Percentiles rank a stretch among this genome's conserved stretches.
phyloP scores from a whole-genome alignment of 106 monocot genomes.

The Posidonia australis region DNA sequence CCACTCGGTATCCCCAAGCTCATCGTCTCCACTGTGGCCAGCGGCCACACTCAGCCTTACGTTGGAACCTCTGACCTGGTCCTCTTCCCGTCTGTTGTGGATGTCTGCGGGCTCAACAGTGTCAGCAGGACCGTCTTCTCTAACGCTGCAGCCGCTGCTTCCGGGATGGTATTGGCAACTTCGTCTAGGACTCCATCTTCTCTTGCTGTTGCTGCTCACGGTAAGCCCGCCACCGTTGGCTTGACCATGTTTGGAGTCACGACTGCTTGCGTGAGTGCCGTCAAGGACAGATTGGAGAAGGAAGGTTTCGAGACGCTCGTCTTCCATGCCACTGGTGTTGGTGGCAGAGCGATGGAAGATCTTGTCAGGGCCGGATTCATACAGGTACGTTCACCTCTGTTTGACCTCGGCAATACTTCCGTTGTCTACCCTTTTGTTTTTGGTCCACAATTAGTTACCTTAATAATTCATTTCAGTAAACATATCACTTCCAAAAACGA shows the following conservation, averaged over 20 bases:
- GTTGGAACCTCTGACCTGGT: conserved; percentile 68
- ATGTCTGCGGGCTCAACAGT: conserved; percentile 73
- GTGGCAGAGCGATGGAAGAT: conserved; percentile 95
- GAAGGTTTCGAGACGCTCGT: conserved; percentile 83
- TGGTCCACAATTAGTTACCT: not conserved
- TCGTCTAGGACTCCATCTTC: not conserved
- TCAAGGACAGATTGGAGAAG: conserved; percentile 39
- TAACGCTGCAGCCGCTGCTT: conserved; percentile 70
- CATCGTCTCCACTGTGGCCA: conserved; percentile 88
- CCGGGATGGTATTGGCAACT: conserved; percentile 69
- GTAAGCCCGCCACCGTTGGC: conserved; percentile 62
- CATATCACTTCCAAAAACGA: too few relatives aligned
- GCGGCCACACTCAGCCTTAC: conserved; percentile 75
- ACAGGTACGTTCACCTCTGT: conserved; percentile 61
- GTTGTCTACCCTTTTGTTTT: too few relatives aligned
- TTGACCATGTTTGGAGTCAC: conserved; percentile 98
- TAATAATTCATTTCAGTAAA: not conserved
- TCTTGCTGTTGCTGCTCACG: conserved; percentile 9
- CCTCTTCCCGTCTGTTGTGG: conserved; percentile 76
- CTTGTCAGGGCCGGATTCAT: conserved; percentile 78
- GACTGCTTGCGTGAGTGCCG: conserved; percentile 65
- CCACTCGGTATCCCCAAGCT: conserved; percentile 70
- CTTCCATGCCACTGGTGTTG: conserved; percentile 91
- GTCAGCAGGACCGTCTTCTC: conserved; percentile 59
- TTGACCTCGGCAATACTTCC: too few relatives aligned